Conservation (phyloP, 371 early-diverging fungal genomes). For the Mitosporidium daphniae region DNA sequence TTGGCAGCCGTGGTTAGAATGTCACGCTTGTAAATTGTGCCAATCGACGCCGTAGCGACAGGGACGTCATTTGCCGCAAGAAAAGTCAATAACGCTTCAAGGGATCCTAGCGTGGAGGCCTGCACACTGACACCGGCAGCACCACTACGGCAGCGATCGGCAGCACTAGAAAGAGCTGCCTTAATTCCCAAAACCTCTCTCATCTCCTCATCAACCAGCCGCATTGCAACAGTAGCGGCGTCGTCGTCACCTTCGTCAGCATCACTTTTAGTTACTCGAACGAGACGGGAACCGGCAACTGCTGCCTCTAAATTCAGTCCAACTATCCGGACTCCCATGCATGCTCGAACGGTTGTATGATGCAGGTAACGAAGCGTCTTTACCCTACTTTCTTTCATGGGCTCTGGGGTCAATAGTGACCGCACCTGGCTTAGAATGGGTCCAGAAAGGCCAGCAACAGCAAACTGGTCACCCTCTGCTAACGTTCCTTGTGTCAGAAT, state of each 20-base stretch:
- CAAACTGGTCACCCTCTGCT: slow-evolving; percentile 85
- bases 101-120: slow-evolving; percentile 89
- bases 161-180: slow-evolving; percentile 22
- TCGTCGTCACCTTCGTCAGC: slow-evolving; percentile 85
- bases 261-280: slow-evolving; percentile 70
- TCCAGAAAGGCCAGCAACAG: slow-evolving; percentile 78
- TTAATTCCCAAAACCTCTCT: slow-evolving; percentile 68
- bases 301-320: slow-evolving; percentile 88
- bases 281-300: slow-evolving; percentile 80
- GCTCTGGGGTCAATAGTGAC: slow-evolving; percentile 87
- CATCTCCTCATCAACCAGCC: slow-evolving; percentile 64
- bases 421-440: slow-evolving; percentile 77
- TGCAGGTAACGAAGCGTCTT: slow-evolving; percentile 23
- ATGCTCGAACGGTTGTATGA: slow-evolving; percentile 83
- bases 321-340: slow-evolving; percentile 82
- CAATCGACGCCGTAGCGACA: slow-evolving; percentile 83
- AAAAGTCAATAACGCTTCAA: slow-evolving; percentile 91
- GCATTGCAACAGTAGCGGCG: too few species aligned
- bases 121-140: slow-evolving; percentile 92
- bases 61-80: slow-evolving; percentile 69
- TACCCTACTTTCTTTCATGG: slow-evolving; percentile 84
- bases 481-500: slow-evolving; percentile 86
- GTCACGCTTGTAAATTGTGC: slow-evolving; percentile 91
- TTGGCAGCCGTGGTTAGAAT: slow-evolving; percentile 64
- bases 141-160: slow-evolving; percentile 46